Conservation (phyloP, 2,329 filamentous ascomycete genomes). For the Neodidymelliopsis sp. region DNA sequence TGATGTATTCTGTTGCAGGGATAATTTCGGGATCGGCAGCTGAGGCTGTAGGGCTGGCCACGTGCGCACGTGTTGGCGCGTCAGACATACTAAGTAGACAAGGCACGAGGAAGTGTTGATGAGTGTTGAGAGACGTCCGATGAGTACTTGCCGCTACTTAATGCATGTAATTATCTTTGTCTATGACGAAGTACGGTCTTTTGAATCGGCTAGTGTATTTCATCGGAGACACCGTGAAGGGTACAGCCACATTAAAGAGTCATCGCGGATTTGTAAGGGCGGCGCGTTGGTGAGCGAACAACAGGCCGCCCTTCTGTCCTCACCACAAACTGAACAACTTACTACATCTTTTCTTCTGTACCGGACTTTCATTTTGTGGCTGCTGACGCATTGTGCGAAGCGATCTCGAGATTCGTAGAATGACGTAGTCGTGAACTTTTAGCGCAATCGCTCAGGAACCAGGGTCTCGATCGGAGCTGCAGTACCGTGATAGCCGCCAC, state of each 20-base stretch:
- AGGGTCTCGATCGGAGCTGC: slow-evolving; percentile 26
- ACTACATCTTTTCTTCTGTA: not conserved
- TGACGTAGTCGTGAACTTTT: slow-evolving; percentile 32
- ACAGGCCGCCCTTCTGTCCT: slow-evolving; percentile 28
- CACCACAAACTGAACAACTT: too few species aligned
- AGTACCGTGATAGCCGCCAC: slow-evolving; percentile 24
- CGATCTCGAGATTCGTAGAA: slow-evolving; percentile 14
- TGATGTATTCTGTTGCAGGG: slow-evolving; percentile 20
- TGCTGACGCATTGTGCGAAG: slow-evolving; percentile 2
- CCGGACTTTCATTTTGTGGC: not conserved
- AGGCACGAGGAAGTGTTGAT: too few species aligned
- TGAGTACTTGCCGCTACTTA: slow-evolving; percentile 4
- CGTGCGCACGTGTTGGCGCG: slow-evolving; percentile 48
- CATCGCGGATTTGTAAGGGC: slow-evolving; percentile 46
- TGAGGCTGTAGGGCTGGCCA: slow-evolving; percentile 30
- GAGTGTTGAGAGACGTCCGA: not conserved
- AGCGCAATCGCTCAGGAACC: slow-evolving; percentile 37
- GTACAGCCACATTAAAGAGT: slow-evolving; percentile 47
- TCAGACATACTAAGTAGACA: slow-evolving; percentile 33
- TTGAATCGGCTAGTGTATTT: slow-evolving; percentile 1
- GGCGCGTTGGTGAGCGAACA: slow-evolving; percentile 15
- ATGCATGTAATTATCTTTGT: slow-evolving; percentile 1
- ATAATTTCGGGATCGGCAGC: slow-evolving; percentile 25
- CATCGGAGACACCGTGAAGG: slow-evolving; percentile 17
- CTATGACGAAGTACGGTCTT: slow-evolving; percentile 7